Evolutionary conservation across 1,139 yeast species (phyloP).

Genomic region (Geotrichum armillariae): DNA sequence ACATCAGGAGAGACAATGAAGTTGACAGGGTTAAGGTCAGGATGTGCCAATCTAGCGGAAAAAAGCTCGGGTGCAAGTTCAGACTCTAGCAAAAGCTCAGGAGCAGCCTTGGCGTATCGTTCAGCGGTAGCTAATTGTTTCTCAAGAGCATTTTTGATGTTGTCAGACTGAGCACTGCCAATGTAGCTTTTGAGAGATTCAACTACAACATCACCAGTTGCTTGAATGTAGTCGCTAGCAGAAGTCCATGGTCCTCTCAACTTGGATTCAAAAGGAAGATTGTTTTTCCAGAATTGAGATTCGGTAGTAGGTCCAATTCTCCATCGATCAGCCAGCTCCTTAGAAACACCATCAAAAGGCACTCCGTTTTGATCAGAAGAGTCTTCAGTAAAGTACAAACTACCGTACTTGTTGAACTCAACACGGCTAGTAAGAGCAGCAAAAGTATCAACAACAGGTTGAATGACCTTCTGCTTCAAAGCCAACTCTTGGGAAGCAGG

Average conservation of each 20-base stretch:
- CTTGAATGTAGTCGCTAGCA: conserved; percentile 55
- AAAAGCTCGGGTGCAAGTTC: conserved; percentile 46
- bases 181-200: conserved; percentile 61
- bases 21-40: conserved; percentile 91
- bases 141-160: conserved; percentile 49
- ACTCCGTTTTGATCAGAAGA: conserved; percentile 43
- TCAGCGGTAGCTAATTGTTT: conserved; percentile 51
- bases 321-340: conserved; percentile 66
- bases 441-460: conserved; percentile 40
- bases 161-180: conserved; percentile 50
- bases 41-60: conserved; percentile 71
- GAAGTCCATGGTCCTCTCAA: conserved; percentile 76
- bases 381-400: conserved; percentile 73
- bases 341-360: conserved; percentile 68
- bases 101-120: conserved; percentile 55
- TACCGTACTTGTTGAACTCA: conserved; percentile 73
- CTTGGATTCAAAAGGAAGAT: conserved; percentile 27
- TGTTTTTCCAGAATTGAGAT: conserved; percentile 67
- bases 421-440: conserved; percentile 36
- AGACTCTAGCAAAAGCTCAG: conserved; percentile 43
- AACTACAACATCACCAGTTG: conserved; percentile 66
- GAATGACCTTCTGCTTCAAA: conserved; percentile 39
- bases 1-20: conserved; percentile 52
- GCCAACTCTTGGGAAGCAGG: conserved; percentile 63
- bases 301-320: conserved; percentile 90